Evolutionary conservation across 768 basidiomycete genomes (phyloP).

Genomic region (Flagelloscypha sp.): DNA sequence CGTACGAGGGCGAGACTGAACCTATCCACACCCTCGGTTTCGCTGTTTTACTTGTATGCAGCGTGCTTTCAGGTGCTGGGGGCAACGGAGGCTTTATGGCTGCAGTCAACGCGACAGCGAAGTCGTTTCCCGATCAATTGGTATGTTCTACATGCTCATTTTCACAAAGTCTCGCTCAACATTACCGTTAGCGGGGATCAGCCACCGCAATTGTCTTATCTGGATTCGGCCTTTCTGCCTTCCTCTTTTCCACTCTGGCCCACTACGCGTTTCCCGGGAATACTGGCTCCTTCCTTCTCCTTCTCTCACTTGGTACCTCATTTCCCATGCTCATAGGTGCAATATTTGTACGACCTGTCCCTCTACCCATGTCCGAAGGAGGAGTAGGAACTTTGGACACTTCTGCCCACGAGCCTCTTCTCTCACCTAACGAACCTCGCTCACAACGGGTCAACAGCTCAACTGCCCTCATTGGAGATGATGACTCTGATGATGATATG

Average conservation of each 20-base stretch:
- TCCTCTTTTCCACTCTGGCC: slow-evolving; percentile 76
- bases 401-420: slow-evolving; percentile 12
- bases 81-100: slow-evolving; percentile 63
- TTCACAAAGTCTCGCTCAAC: slow-evolving; percentile 1
- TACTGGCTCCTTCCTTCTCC: slow-evolving; percentile 65
- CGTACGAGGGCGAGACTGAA: slow-evolving; percentile 28
- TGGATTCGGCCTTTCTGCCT: slow-evolving; percentile 87
- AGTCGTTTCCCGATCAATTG: slow-evolving; percentile 64
- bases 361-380: slow-evolving; percentile 35
- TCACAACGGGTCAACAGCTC: slow-evolving; percentile 12
- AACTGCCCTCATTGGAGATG: slow-evolving; percentile 11
- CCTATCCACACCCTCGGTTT: slow-evolving; percentile 37
- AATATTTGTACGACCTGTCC: slow-evolving; percentile 63
- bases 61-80: slow-evolving; percentile 70
- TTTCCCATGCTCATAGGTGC: slow-evolving; percentile 74
- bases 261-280: slow-evolving; percentile 68
- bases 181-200: slow-evolving; percentile 49
- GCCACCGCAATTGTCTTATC: slow-evolving; percentile 74
- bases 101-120: slow-evolving; percentile 77
- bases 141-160: slow-evolving; percentile 31
- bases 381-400: slow-evolving; percentile 14
- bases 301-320: slow-evolving; percentile 73
- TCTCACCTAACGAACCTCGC: slow-evolving; percentile 19
- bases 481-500: slow-evolving; percentile 14
- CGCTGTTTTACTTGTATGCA: slow-evolving; percentile 47